Conservation (phyloP, 441 rosid genomes). For the Pelargonium myrrhifolium region DNA sequence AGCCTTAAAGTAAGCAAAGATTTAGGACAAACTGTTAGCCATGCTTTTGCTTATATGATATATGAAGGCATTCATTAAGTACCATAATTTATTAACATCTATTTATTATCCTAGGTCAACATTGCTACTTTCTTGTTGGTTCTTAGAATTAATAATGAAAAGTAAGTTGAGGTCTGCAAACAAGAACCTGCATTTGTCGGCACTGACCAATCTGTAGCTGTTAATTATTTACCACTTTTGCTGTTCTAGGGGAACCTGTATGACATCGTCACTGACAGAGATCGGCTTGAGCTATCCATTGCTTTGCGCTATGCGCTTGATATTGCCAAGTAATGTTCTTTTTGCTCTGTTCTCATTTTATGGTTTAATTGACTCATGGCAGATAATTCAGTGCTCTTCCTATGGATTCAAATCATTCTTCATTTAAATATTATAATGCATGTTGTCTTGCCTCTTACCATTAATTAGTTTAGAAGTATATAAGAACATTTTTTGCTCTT, state of each 20-base stretch:
- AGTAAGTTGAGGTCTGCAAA: too few species aligned
- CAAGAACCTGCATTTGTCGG: neutral
- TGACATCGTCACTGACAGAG: slow-evolving; percentile 27
- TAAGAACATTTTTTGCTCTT: too few species aligned
- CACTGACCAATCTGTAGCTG: neutral
- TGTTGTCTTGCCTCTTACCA: too few species aligned
- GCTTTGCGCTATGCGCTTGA: slow-evolving; percentile 53
- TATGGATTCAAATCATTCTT: neutral
- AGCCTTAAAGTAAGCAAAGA: too few species aligned
- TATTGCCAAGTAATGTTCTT: slow-evolving; percentile 36
- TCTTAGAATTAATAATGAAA: too few species aligned
- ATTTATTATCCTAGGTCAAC: too few species aligned
- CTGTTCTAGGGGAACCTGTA: slow-evolving; percentile 39
- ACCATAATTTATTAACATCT: too few species aligned
- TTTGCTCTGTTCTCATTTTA: neutral
- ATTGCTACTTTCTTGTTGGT: too few species aligned
- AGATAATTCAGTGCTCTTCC: neutral
- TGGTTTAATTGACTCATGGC: neutral
- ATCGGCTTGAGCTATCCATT: slow-evolving; percentile 38
- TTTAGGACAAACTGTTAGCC: too few species aligned
- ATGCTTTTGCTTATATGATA: too few species aligned
- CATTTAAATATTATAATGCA: neutral
- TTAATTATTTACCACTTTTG: slow-evolving; percentile 2
- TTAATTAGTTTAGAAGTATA: too few species aligned
- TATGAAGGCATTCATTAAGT: neutral